Base-by-base conservation (phyloP, 148 eudicot genomes). In the Pouteria glomerata region DNA sequence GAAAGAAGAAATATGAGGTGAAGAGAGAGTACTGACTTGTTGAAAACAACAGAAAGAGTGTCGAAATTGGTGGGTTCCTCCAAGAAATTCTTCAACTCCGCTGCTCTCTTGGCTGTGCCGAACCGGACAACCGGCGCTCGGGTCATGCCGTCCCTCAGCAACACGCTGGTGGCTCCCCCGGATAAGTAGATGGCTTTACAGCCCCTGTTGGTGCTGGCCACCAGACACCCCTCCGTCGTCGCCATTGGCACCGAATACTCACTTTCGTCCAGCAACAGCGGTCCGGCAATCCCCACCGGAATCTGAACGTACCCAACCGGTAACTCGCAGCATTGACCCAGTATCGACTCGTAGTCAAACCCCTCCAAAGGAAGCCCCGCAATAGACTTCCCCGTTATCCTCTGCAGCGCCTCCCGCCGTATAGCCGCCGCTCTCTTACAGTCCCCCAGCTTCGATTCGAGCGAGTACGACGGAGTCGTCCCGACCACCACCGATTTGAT, bases 171-270 rank as follows among this genome's bases (percentile, higher is more conserved):
- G 26, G 83, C 86, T 2, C 86, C 86, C 27, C 86, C 86, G 26
- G 77, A 77, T 6, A 71, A 14, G 74, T 77, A 62, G 34, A 83
- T 83, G 0, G 86, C 86, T 70, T 83, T 83, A 45, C 83, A 83
- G 1, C 86, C 86, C 45, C 86, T 71, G 60, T 83, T 83, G 4
- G 86, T 80, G 51, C 86, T 83, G 19, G 86, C 86, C n/a, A 83
- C 81, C 74, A 83, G 24, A 23, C 81, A 77, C 35, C 86, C 86
- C 66, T 83, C 86, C 18, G 86, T 83, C 8, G 86, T 83, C 16
- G 86, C 86, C 86, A 83, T 83, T 1, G 86, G 86, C 67, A 82
- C 85, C 33, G 78, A 76, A 30, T 69, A 79, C 78, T 82, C 85
- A 14, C 56, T 63, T 27, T 76, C 86, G 67, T 83, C 80, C 6